Evolutionary conservation across 179 eudicot genomes (phyloP), one percentile per base, ranked within the genome.

Genomic region (Patellifolia procumbens): DNA sequence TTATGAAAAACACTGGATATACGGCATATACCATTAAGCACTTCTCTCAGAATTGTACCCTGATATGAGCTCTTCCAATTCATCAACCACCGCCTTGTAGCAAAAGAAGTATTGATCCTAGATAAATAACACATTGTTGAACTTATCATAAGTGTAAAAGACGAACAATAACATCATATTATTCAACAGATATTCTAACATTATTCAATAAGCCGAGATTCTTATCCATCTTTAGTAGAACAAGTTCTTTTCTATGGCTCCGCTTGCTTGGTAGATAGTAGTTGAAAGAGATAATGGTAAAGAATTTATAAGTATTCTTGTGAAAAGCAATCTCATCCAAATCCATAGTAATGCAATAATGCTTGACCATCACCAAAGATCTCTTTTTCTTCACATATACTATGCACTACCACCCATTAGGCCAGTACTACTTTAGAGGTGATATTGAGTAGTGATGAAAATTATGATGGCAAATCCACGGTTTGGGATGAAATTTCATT

Each of bases 61-160:
- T 16, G 90, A 86, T 58, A 88, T 75, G 76, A 92, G 91, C 81
- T 90, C 92, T 83, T 87, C 87, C 76, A 94, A 83, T 87, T 86
- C 91, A 80, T 94, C 95, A 70, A 88, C 74, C 58, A 94, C 83
- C 4, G 81, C 92, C 78, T 83, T 82, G 65, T 88, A 90, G 88
- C 97, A 87, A 84, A 85, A 94, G 61, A 56, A 20, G 75, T 87
- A 92, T 80, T 94, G 98, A 42, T 89, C 95, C 98, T 94, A 84
- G 32, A 61, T 52, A 37, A 72, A n/a, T n/a, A 17, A 2, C 11
- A 55, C 43, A 72, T 13, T 43, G 15, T 42, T 48, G 6, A 9
- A 72, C 58, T n/a, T 55, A 3, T 29, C 2, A 17, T 19, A 43
- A 28, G 55, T 22, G 31, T 16, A 32, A 3, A 26, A 53, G 32